phyloP scores from a whole-genome alignment of 805 yeast genomes.

The Deakozyma indianensis region DNA sequence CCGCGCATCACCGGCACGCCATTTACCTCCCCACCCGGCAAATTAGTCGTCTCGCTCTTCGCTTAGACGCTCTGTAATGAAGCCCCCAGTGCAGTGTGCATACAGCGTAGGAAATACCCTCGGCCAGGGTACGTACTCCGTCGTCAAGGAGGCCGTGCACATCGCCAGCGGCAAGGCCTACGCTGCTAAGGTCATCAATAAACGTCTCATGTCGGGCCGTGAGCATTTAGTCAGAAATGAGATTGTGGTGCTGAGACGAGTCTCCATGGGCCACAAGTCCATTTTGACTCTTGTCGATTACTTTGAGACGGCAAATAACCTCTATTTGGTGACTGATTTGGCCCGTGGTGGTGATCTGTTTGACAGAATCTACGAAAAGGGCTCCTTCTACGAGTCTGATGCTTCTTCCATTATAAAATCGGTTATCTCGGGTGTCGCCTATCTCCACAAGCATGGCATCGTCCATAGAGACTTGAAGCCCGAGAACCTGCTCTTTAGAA shows the following conservation, averaged over 20 bases:
- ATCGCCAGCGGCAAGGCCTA: slow-evolving; percentile 27
- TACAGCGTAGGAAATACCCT: slow-evolving; percentile 20
- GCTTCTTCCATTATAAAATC: slow-evolving; percentile 36
- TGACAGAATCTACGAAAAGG: slow-evolving; percentile 37
- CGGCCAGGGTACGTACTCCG: slow-evolving; percentile 30
- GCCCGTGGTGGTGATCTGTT: slow-evolving; percentile 59
- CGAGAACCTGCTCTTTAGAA: slow-evolving; percentile 46
- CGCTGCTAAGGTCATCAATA: slow-evolving; percentile 41
- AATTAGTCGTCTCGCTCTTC: too few species aligned
- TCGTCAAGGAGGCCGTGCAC: slow-evolving; percentile 28
- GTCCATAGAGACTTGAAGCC: slow-evolving; percentile 66
- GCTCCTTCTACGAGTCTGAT: slow-evolving; percentile 33
- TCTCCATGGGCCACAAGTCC: slow-evolving; percentile 37
- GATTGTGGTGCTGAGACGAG: slow-evolving; percentile 36
- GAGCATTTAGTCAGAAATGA: slow-evolving; percentile 48
- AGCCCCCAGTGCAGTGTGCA: slow-evolving; percentile 6
- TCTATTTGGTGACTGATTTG: slow-evolving; percentile 46
- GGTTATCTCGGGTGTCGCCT: slow-evolving; percentile 39
- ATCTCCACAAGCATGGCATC: slow-evolving; percentile 42
- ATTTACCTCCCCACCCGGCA: too few species aligned
- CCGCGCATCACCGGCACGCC: too few species aligned
- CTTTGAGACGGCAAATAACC: slow-evolving; percentile 48
- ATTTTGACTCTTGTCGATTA: slow-evolving; percentile 50
- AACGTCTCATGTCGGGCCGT: slow-evolving; percentile 35
- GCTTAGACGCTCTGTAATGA: too few species aligned